phyloP scores from a whole-genome alignment of 495 filamentous ascomycete genomes.

The Penicillium bialowiezense region DNA sequence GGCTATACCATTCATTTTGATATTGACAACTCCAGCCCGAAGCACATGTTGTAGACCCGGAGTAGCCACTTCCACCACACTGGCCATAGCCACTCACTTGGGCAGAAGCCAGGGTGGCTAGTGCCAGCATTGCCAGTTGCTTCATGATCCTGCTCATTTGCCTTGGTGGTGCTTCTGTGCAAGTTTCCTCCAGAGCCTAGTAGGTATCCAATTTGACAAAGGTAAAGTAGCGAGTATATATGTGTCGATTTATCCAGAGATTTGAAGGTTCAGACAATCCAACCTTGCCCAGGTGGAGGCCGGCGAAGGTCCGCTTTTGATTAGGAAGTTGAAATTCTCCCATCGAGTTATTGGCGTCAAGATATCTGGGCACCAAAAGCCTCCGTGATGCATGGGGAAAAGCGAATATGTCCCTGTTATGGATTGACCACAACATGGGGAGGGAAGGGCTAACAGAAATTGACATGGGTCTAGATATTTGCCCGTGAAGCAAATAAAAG shows the following conservation, averaged over 20 bases:
- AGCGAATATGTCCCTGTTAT: too few relatives aligned
- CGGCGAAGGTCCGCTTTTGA: conserved; percentile 13
- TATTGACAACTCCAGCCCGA: conserved; percentile 30
- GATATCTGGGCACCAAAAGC: background rate
- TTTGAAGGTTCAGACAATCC: too few relatives aligned
- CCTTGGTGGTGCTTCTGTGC: background rate
- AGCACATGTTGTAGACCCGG: conserved; percentile 25
- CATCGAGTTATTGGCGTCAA: background rate
- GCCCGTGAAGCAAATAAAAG: background rate
- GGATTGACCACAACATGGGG: background rate
- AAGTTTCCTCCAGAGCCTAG: too few relatives aligned
- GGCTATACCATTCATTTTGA: conserved; percentile 38
- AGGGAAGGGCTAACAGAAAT: background rate
- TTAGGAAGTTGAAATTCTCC: conserved; percentile 2
- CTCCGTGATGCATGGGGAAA: conserved; percentile 21
- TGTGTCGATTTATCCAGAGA: too few relatives aligned
- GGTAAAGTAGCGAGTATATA: too few relatives aligned
- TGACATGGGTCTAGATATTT: too few relatives aligned
- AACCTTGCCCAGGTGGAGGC: too few relatives aligned
- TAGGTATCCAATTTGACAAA: too few relatives aligned
- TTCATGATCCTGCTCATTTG: conserved; percentile 1
- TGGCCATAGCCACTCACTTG: conserved; percentile 32
- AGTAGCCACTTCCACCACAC: conserved; percentile 32
- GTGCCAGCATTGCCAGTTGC: conserved; percentile 9
- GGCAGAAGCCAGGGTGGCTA: conserved; percentile 22